A percentile compares a stretch with the other conserved stretches of the same genome.
Conservation (phyloP, 2,329 filamentous ascomycete species). For the Alternaria arbusti region DNA sequence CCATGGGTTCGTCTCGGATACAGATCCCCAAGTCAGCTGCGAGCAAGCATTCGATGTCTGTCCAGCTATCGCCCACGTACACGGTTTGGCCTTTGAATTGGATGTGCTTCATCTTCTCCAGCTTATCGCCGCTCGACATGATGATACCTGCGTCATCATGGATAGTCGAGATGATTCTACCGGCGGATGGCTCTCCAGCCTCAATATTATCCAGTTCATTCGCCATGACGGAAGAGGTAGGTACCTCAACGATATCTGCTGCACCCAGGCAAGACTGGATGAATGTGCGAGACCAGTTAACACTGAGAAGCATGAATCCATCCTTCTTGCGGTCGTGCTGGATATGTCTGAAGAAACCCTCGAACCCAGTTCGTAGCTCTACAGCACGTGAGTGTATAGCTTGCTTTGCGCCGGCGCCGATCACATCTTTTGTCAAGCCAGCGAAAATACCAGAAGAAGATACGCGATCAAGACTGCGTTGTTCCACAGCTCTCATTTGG, state of each 20-base stretch:
- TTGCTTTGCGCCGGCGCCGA: slow-evolving; percentile 32
- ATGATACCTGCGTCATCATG: slow-evolving; percentile 24
- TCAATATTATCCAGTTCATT: slow-evolving; percentile 33
- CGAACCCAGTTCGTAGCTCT: slow-evolving; percentile 47
- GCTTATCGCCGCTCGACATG: slow-evolving; percentile 52
- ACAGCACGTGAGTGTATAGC: slow-evolving; percentile 42
- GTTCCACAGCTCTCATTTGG: slow-evolving; percentile 48
- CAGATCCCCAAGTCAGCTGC: slow-evolving; percentile 56
- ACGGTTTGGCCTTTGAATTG: slow-evolving; percentile 31
- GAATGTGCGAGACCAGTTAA: slow-evolving; percentile 56
- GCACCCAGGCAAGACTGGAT: slow-evolving; percentile 42
- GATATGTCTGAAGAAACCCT: slow-evolving; percentile 37
- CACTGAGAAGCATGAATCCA: slow-evolving; percentile 50
- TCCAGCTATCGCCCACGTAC: slow-evolving; percentile 57
- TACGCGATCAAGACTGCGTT: slow-evolving; percentile 50
- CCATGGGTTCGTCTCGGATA: slow-evolving; percentile 49
- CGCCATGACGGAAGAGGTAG: slow-evolving; percentile 15
- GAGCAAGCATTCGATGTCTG: slow-evolving; percentile 55
- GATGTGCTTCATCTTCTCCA: slow-evolving; percentile 30
- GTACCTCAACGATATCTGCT: background rate
- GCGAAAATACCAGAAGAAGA: slow-evolving; percentile 49
- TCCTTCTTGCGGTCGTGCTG: slow-evolving; percentile 6
- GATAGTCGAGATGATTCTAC: slow-evolving; percentile 17
- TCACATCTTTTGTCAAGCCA: slow-evolving; percentile 40
- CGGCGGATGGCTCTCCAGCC: slow-evolving; percentile 17